Base-by-base conservation (phyloP, 345 rosid species). In the Eucalyptus urophylla region DNA sequence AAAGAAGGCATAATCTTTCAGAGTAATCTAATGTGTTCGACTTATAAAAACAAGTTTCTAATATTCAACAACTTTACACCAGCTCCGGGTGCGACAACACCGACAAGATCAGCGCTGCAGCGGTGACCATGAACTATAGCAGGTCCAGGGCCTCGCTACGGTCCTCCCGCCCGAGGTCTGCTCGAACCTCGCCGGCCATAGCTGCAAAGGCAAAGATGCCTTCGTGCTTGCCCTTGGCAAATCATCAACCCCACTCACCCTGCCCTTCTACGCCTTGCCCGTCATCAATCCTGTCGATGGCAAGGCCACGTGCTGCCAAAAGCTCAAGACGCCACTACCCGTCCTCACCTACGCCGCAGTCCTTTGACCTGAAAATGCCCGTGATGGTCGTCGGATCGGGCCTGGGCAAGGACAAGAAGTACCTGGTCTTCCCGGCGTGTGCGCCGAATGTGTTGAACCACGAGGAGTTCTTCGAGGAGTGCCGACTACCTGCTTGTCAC, bases 121-220 rank as follows among this genome's bases (percentile, higher is more conserved):
- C 37, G 4, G 69, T 4, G 69, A 62, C 16, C 69, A 29, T 94
- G 49, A 90, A 93, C 62, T 54, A 98, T n/a, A n/a, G 96, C 88
- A 93, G 80, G 86, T 96, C 14, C 22, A 88, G 31, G 95, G 96
- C 67, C 93, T 95, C 25, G 86, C 44, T 8, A 83, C 85, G 25
- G 53, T 93, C 62, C 97, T 97, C 88, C 97, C 95, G 29, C 49
- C 90, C 8, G 25, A 92, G 80, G 95, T 92, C 87, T 86, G 49
- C n/a, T 92, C 96, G 88, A 92, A 94, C 89, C 86, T 97, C 47
- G 90, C 96, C 4, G 98, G 98, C 88, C 98, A 94, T 69, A 95
- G 95, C 88, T 94, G 98, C 0, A 97, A 98, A 11, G 97, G 98
- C 88, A 93, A 96, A 90, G 89, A 94, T 6, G 97, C 98, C 8